Evolutionary conservation across 768 basidiomycete genomes (phyloP).

Genomic region (Cystobasidium tubakii): DNA sequence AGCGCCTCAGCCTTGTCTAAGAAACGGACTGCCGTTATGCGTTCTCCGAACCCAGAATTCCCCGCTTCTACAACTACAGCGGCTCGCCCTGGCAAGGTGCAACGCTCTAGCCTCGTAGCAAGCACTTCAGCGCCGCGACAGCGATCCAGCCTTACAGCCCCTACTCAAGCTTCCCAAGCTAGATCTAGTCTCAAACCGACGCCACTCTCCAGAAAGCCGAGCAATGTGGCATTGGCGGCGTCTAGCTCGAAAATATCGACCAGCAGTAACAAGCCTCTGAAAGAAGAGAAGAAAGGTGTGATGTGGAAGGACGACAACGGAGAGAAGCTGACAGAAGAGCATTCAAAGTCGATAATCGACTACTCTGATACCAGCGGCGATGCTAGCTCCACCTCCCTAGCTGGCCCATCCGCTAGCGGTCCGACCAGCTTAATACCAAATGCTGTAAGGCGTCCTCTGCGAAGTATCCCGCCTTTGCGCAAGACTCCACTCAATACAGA

Average conservation of each 20-base stretch:
- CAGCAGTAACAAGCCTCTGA: neutral
- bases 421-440: neutral
- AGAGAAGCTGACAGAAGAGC: constrained; percentile 31
- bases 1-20: neutral
- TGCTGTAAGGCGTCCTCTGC: neutral
- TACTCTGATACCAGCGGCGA: constrained; percentile 24
- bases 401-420: neutral
- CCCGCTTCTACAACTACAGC: neutral
- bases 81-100: neutral
- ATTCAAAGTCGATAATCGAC: constrained; percentile 26
- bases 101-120: neutral
- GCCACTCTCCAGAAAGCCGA: neutral
- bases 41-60: neutral
- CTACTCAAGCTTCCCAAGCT: neutral
- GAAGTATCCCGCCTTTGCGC: neutral
- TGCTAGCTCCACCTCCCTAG: neutral
- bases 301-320: constrained; percentile 34
- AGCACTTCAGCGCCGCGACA: neutral
- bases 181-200: constrained; percentile 2
- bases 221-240: neutral
- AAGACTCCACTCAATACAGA: neutral
- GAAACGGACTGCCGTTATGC: constrained; percentile 5
- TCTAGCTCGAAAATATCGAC: neutral
- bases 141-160: neutral
- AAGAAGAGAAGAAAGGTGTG: constrained; percentile 26